These are phyloP conservation scores for Didymella pomorum DNA, from an alignment of 2,329 filamentous ascomycete genomes.

Conservation along the genomic window DNA sequence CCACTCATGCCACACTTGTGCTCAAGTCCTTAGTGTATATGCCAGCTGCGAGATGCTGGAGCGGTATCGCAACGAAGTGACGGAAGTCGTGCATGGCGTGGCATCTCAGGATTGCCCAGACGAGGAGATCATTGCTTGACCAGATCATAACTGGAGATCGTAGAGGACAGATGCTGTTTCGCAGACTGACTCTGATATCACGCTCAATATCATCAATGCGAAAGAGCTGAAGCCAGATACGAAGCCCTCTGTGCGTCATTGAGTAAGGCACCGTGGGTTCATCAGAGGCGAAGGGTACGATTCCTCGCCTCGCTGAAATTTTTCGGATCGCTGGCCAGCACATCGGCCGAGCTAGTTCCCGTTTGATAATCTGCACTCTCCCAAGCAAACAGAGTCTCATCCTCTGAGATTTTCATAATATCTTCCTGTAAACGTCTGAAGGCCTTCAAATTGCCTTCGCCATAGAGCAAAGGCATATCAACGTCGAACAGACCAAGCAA, in stretches of 20 bases:
- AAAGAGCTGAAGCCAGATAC: constrained; percentile 12
- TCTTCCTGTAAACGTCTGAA: constrained; percentile 34
- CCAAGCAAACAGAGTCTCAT: constrained; percentile 34
- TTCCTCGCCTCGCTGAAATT: constrained; percentile 22
- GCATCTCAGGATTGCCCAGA: constrained; percentile 20
- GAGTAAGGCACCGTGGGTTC: constrained; percentile 17
- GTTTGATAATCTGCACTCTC: constrained; percentile 10
- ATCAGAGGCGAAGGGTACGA: constrained; percentile 22
- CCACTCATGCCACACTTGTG: too few relatives aligned
- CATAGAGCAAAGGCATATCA: constrained; percentile 30
- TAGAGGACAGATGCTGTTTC: constrained; percentile 3
- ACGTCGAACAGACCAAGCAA: constrained; percentile 34
- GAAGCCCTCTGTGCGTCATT: constrained; percentile 26
- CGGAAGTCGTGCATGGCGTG: constrained; percentile 3
- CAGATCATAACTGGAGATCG: constrained; percentile 22
- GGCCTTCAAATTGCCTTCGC: constrained; percentile 28
- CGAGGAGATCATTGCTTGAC: constrained; percentile 9
- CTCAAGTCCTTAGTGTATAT: too few relatives aligned
- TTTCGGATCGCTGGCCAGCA: constrained; percentile 18
- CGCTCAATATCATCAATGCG: neutral
- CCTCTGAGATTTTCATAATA: constrained; percentile 33
- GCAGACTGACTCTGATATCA: neutral
- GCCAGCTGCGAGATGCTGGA: constrained; percentile 2
- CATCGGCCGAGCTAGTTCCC: too few relatives aligned
- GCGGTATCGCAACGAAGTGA: too few relatives aligned